Percentiles rank a stretch among this genome's conserved stretches.
Evolutionary conservation across 164 flowering plant genomes (phyloP).

Genomic region (Litsea cubeba): DNA sequence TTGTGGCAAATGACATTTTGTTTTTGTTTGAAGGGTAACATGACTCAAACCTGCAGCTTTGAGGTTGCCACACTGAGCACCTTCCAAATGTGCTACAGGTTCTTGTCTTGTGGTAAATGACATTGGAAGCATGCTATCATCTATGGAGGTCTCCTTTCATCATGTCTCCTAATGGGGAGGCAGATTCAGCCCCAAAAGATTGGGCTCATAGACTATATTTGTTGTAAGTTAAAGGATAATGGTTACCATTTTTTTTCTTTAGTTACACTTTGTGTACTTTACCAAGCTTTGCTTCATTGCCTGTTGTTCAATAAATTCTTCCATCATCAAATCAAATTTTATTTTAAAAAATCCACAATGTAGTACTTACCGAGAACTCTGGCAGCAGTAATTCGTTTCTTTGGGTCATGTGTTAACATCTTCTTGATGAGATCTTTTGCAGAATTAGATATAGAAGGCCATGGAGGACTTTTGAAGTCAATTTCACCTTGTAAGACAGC

Average conservation of each 20-base stretch:
- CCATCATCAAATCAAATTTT: not conserved
- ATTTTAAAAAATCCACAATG: not conserved
- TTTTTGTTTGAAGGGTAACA: no score
- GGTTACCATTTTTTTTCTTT: not conserved
- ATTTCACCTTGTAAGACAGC: conserved; percentile 43
- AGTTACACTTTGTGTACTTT: not conserved
- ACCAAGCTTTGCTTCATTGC: not conserved
- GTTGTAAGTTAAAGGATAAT: not conserved
- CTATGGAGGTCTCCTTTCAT: not conserved
- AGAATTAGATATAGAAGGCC: conserved; percentile 72
- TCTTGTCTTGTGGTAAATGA: no score
- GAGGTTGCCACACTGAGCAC: no score
- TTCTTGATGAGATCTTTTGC: conserved; percentile 80
- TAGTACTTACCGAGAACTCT: conserved; percentile 61
- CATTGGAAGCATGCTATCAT: no score
- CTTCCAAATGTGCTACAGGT: no score
- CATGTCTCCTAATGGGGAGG: not conserved
- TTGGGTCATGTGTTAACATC: conserved; percentile 70
- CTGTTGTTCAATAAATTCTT: not conserved
- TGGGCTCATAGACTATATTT: not conserved
- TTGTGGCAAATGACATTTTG: no score
- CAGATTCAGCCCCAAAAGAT: not conserved
- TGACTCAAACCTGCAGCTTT: no score
- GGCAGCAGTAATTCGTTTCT: conserved; percentile 70
- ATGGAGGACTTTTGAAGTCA: conserved; percentile 62